Conservation (phyloP, 495 filamentous ascomycete species). For the Tirmania nivea region DNA sequence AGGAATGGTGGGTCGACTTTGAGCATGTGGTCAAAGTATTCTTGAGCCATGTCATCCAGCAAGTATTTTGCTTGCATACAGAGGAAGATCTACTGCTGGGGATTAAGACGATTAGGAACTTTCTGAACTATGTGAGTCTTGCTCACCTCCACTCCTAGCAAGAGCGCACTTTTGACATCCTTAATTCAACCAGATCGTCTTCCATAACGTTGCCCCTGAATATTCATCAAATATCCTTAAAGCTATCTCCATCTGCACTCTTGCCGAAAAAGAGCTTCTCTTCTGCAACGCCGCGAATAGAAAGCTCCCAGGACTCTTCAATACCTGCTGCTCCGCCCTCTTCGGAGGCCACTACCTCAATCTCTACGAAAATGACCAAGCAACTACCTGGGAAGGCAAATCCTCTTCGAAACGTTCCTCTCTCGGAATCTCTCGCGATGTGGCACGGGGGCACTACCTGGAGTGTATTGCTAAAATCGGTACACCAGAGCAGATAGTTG, state of each 20-base stretch:
- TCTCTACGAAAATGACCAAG: constrained; percentile 21
- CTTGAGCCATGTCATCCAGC: constrained; percentile 31
- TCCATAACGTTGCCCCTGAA: constrained; percentile 71
- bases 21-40: constrained; percentile 53
- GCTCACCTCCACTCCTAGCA: neutral
- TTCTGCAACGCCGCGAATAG: constrained; percentile 27
- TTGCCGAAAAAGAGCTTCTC: constrained; percentile 44
- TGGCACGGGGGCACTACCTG: constrained; percentile 27
- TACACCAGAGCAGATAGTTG: constrained; percentile 20
- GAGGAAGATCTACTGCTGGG: constrained; percentile 29
- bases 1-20: constrained; percentile 56
- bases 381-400: constrained; percentile 9
- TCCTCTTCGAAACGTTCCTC: neutral
- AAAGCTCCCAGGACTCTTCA: constrained; percentile 52
- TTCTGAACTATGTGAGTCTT: constrained; percentile 48
- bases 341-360: constrained; percentile 19
- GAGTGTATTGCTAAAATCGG: constrained; percentile 25
- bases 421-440: constrained; percentile 21
- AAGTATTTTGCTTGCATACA: constrained; percentile 19
- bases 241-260: constrained; percentile 45
- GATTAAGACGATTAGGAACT: constrained; percentile 51
- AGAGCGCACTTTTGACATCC: neutral
- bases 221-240: constrained; percentile 40
- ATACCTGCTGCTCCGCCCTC: constrained; percentile 26
- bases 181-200: constrained; percentile 27